Evolutionary conservation across 139 green algal species (phyloP), one percentile per base, ranked within the genome.

Genomic region (Auxenochlorella pyrenoidosa): DNA sequence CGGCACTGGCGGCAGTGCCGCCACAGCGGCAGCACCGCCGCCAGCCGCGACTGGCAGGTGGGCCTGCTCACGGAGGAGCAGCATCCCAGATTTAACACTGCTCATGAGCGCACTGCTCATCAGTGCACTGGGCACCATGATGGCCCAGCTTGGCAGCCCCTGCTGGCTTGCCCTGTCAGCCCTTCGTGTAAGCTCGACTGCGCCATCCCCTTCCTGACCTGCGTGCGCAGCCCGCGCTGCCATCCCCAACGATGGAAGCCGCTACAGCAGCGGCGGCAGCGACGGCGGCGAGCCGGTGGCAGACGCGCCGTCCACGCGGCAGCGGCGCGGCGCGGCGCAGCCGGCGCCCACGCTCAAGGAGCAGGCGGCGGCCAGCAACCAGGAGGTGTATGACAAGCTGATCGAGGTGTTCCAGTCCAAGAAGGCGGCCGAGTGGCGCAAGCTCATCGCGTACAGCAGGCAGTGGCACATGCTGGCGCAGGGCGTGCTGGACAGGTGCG

Each of bases 381-480:
- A 88, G 38, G 83, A 91, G 59, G 73, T 94, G 15, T 95, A 92
- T 44, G 93, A 96, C 91, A 92, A 91, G 81, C 75, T 98, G 18
- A 93, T 96, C 16, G 51, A 84, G 0, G 90, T 96, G 38, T 97
- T 97, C 44, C 24, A 30, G 38, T 38, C 58, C 8, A 91, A 87
- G 76, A 86, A 54, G 4, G 83, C 86, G 32, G 83, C 90, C 0
- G 94, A 95, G 26, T 96, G 91, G 91, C 89, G 90, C 54, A 94
- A 93, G 63, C 91, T 96, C 3, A 95, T 96, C 24, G 93, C 90
- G 12, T 90, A 90, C 82, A 95, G 90, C 86, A 88, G 79, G 76
- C 91, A 95, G 79, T 96, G 94, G 94, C 82, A 86, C 13, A 79
- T 77, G 6, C 79, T 96, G 22, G 82, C 87, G 40, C 86, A 87